Evolutionary conservation across 2,329 filamentous ascomycete genomes (phyloP), one percentile per base, ranked within the genome.

Genomic region (Diatrype stigma): DNA sequence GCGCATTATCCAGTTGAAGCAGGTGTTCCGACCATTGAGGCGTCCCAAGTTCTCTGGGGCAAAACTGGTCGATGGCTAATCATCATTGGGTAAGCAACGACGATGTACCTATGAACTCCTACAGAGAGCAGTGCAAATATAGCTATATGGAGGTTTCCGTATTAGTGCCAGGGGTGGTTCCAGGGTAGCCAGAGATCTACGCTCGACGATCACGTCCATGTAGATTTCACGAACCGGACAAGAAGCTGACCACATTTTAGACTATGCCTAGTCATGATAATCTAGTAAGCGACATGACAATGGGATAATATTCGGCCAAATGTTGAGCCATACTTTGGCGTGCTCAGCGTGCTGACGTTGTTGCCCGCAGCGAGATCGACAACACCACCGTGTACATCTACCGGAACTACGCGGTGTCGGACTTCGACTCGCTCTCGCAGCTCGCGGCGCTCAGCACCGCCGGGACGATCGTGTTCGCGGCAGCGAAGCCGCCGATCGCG

Each of bases 401-500:
- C 34, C 51, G 49, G 21, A 67, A 64, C 50, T 71, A 69, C 47
- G 62, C 67, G 17, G 58, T 61, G 0, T 69, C 67, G 5, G 57
- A 59, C 2, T 70, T 69, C 45, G 40, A 60, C n/a, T 52, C 62
- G 17, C 52, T 70, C 1, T 67, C 67, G 2, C 51, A 60, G n/a
- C 50, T 64, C 6, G 63, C 60, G 0, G 59, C 65, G 0, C 56
- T 70, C 6, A 57, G 51, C 32, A 70, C 67, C 5, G 66, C 66
- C 16, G 54, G 50, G 2, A 64, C 61, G 30, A 71, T 75, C 48
- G 63, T 74, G 42, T 70, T 71, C 47, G 77, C 80, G 3, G 75
- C 82, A 16, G 74, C 78, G 51, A 84, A 84, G 59, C 80, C 81
- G 16, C 81, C 79, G 10, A 78, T 84, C 64, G 80, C 79, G 48